Evolutionary conservation across 176 grass and related monocot genomes (phyloP).

Genomic region (Pontederia crassipes): DNA sequence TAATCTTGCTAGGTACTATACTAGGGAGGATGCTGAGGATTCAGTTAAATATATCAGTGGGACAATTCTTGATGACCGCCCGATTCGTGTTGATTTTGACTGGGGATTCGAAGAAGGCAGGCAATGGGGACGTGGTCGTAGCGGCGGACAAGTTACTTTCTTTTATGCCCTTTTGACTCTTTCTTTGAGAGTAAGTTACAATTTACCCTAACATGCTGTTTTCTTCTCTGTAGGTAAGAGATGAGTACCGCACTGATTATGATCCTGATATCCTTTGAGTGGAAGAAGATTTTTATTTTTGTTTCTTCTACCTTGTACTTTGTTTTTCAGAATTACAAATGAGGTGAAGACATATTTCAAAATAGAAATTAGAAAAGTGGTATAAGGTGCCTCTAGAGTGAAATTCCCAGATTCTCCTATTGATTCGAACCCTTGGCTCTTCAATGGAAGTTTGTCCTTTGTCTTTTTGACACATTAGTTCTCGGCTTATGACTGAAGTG

Average conservation of each 20-base stretch:
- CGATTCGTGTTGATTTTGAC: conserved; percentile 73
- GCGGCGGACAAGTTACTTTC: conserved; percentile 71
- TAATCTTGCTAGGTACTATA: conserved; percentile 54
- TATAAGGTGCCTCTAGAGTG: too few relatives aligned
- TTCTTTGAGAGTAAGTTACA: not conserved
- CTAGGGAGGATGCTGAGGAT: conserved; percentile 95
- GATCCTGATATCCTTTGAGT: conserved; percentile 61
- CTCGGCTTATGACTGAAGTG: too few relatives aligned
- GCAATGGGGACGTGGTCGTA: conserved; percentile 87
- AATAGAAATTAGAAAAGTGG: too few relatives aligned
- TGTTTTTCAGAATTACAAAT: not conserved
- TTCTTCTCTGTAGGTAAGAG: conserved; percentile 48
- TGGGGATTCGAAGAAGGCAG: conserved; percentile 51
- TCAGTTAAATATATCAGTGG: conserved; percentile 95
- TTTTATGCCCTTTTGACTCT: not conserved
- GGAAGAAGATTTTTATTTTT: not conserved
- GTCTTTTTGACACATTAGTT: too few relatives aligned
- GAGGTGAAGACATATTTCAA: too few relatives aligned
- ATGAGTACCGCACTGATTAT: conserved; percentile 98
- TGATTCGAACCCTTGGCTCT: too few relatives aligned
- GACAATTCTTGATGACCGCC: conserved; percentile 91
- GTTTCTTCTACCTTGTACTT: not conserved
- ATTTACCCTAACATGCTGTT: not conserved
- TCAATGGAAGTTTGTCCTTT: too few relatives aligned
- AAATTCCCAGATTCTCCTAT: too few relatives aligned